Percentiles rank a stretch among this genome's conserved stretches.
Conservation (phyloP, 2,329 filamentous ascomycete genomes). For the Piedraia hortae region DNA sequence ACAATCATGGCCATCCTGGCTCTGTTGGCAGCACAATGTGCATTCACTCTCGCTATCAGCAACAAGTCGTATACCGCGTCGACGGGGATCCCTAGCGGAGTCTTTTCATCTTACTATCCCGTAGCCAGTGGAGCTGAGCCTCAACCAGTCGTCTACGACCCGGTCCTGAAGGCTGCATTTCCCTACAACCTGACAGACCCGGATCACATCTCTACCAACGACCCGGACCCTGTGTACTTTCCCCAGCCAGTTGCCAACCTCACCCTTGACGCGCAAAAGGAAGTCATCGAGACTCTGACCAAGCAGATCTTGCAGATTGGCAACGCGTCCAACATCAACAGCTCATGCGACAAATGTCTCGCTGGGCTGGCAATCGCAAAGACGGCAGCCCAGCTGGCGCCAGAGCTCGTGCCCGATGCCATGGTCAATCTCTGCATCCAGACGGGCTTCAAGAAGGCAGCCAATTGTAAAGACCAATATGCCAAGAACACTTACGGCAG, state of each 20-base stretch:
- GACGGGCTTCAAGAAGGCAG: slow-evolving; percentile 20
- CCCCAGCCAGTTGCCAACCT: slow-evolving; percentile 22
- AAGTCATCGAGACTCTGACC: slow-evolving; percentile 17
- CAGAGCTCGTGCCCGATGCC: slow-evolving; percentile 21
- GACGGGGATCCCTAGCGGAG: too few species aligned
- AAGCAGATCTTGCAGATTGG: slow-evolving; percentile 22
- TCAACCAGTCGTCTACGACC: slow-evolving; percentile 27
- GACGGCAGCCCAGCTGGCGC: slow-evolving; percentile 22
- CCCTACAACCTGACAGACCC: slow-evolving; percentile 25
- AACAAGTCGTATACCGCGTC: too few species aligned
- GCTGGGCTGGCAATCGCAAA: slow-evolving; percentile 24
- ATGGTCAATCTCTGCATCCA: slow-evolving; percentile 24
- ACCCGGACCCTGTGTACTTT: slow-evolving; percentile 24
- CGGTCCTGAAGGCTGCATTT: slow-evolving; percentile 26
- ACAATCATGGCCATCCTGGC: too few species aligned
- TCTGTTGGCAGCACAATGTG: too few species aligned
- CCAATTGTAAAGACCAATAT: slow-evolving; percentile 22
- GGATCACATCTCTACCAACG: slow-evolving; percentile 21
- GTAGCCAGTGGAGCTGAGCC: too few species aligned
- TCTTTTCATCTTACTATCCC: too few species aligned
- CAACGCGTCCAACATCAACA: slow-evolving; percentile 7
- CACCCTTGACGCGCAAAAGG: slow-evolving; percentile 14
- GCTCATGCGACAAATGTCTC: slow-evolving; percentile 27
- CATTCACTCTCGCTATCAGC: too few species aligned
- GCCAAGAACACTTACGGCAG: slow-evolving; percentile 22